Base-by-base conservation (phyloP, 768 basidiomycete genomes). In the Rhodotorula babjevae region DNA sequence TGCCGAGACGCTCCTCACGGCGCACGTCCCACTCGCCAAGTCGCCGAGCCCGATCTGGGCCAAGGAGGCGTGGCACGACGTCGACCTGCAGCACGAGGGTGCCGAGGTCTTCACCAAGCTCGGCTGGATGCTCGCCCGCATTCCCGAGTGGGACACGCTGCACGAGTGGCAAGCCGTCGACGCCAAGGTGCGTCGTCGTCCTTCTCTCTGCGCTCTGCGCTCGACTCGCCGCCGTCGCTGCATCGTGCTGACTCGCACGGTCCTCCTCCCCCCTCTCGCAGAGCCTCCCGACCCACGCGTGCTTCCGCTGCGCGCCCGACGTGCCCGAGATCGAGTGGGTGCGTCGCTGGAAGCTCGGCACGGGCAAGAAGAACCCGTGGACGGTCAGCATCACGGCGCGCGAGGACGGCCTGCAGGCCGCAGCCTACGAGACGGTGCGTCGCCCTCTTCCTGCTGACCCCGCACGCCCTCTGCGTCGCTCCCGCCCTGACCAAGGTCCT, bases 11-110 rank as follows among this genome's bases (percentile, higher is more conserved):
- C 82, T 97, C 10, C 84, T 97, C 31, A 85, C 88, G 58, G 93
- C 91, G 78, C 84, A 82, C 3, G 89, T 93, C 23, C 85, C 85
- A 21, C 86, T 90, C 78, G 89, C 88, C 23, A 42, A 66, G 89
- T 89, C 42, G 21, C 63, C 63, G 23, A 68, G 69, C 25, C 3
- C 29, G 2, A 89, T 92, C 77, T 97, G 94, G 94, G 87, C 89
- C 11, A 84, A 83, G 44, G 87, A 85, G 21, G 72, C 77, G 11
- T 96, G 91, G 92, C 83, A 81, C 55, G 90, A 92, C 76, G 87
- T 97, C 57, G 92, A 95, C 80, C 89, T 90, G 76, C 83, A 92
- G 16, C 89, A 94, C 76, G 91, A 95, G 78, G 88, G 93, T 8
- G 83, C 85, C 19, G 77, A 79, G 19, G 89, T 87, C 2, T 95